These are phyloP conservation scores for Musa itinerans DNA, from an alignment of 176 grass and related monocot genomes.

Conservation along the genomic window DNA sequence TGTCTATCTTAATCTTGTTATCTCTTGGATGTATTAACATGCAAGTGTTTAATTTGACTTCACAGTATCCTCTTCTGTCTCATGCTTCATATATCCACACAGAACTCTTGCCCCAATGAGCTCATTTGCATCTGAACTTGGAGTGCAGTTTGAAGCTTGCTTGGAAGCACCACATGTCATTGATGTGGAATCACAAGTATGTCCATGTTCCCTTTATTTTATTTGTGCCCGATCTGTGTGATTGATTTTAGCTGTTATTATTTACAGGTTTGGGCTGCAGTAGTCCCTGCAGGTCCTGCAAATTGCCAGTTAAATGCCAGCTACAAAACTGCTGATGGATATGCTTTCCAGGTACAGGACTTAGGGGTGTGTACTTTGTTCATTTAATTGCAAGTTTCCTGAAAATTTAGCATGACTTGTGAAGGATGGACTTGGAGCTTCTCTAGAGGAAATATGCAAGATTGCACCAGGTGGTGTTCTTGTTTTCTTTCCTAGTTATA, in stretches of 20 bases:
- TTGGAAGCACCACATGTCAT: conserved; percentile 96
- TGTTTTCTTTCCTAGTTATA: conserved; percentile 95
- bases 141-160: conserved; percentile 77
- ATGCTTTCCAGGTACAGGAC: conserved; percentile 63
- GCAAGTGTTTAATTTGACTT: neutral
- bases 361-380: neutral
- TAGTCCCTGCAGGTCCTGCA: conserved; percentile 67
- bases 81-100: conserved; percentile 2
- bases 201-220: neutral
- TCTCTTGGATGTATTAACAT: neutral
- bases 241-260: neutral
- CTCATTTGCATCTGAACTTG: conserved; percentile 96
- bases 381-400: neutral
- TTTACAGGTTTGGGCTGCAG: conserved; percentile 73
- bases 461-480: conserved; percentile 77
- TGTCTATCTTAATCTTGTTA: neutral
- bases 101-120: conserved; percentile 95
- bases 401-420: conserved; percentile 14
- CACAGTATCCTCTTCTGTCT: neutral
- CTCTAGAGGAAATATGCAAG: conserved; percentile 92
- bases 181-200: conserved; percentile 76
- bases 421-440: conserved; percentile 85
- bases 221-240: neutral
- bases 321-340: conserved; percentile 64
- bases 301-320: conserved; percentile 67